Conservation (phyloP, 495 filamentous ascomycete species). For the Talaromyces ruber region DNA sequence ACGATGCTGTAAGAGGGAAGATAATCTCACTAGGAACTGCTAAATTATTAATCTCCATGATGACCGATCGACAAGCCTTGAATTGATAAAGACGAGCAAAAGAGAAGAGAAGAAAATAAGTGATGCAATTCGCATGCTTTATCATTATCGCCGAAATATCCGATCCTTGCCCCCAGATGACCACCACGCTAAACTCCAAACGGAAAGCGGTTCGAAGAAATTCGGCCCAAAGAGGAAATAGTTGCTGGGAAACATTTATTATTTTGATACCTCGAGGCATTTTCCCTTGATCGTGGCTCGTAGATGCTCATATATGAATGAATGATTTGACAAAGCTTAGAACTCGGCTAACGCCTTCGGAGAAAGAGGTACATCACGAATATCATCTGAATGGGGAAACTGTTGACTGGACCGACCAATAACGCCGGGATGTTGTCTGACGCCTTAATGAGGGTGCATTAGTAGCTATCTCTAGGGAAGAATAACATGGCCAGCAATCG, state of each 20-base stretch:
- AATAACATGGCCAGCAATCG: too few relatives aligned
- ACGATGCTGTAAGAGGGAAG: neutral
- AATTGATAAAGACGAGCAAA: neutral
- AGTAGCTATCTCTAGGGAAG: neutral
- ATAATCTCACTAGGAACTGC: neutral
- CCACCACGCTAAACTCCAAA: neutral
- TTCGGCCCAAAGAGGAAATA: conserved; percentile 4
- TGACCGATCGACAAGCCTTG: neutral
- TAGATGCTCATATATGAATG: too few relatives aligned
- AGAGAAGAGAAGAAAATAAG: neutral
- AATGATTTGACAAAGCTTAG: too few relatives aligned
- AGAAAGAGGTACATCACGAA: neutral
- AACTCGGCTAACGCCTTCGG: neutral
- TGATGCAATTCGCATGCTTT: neutral
- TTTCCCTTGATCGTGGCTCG: too few relatives aligned
- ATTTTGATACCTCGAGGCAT: too few relatives aligned
- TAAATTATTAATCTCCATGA: neutral
- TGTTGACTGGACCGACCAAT: neutral
- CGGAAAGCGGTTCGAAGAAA: neutral
- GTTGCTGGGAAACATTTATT: neutral
- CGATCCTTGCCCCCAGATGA: neutral
- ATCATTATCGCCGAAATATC: neutral
- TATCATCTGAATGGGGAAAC: neutral
- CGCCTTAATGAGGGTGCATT: neutral
- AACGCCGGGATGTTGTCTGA: neutral